phyloP scores from a whole-genome alignment of 768 basidiomycete genomes.

The Lactarius hengduanensis region DNA sequence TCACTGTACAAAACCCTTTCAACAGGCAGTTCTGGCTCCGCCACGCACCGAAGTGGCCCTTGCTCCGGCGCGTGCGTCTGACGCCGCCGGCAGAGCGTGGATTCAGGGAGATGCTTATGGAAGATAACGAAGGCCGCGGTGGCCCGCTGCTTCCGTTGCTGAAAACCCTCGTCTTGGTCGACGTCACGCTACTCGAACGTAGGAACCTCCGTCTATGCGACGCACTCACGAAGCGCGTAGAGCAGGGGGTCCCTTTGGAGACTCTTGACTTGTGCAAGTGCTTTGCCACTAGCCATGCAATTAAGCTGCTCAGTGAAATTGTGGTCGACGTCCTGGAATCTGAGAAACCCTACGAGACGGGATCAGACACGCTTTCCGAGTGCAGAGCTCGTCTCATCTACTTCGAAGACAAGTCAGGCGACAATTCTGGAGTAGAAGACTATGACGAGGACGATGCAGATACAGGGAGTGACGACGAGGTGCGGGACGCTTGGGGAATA shows the following conservation, averaged over 20 bases:
- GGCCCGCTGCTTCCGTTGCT: neutral
- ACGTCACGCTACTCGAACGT: neutral
- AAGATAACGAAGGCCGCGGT: neutral
- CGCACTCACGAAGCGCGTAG: neutral
- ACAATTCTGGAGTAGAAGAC: too few relatives aligned
- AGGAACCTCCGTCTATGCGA: slow-evolving; percentile 1
- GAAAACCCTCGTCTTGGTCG: neutral
- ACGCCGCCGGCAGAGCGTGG: neutral
- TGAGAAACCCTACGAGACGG: too few relatives aligned
- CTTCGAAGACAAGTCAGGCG: too few relatives aligned
- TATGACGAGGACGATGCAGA: too few relatives aligned
- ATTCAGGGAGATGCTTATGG: neutral
- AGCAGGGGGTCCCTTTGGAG: slow-evolving; percentile 8
- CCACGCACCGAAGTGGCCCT: neutral
- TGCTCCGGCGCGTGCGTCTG: slow-evolving; percentile 5
- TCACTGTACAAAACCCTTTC: neutral
- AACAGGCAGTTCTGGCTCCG: neutral
- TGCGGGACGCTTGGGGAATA: too few relatives aligned
- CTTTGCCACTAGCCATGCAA: neutral
- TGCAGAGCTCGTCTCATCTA: too few relatives aligned
- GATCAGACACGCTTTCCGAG: too few relatives aligned
- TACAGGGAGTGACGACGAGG: too few relatives aligned
- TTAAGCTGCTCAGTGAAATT: neutral
- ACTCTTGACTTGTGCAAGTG: slow-evolving; percentile 1
- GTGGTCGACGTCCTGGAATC: slow-evolving; percentile 9